A percentile compares a stretch with the other conserved stretches of the same genome.
Evolutionary conservation across 352 stramenopile genomes (phyloP).

Genomic region (Pythium utonaiense): DNA sequence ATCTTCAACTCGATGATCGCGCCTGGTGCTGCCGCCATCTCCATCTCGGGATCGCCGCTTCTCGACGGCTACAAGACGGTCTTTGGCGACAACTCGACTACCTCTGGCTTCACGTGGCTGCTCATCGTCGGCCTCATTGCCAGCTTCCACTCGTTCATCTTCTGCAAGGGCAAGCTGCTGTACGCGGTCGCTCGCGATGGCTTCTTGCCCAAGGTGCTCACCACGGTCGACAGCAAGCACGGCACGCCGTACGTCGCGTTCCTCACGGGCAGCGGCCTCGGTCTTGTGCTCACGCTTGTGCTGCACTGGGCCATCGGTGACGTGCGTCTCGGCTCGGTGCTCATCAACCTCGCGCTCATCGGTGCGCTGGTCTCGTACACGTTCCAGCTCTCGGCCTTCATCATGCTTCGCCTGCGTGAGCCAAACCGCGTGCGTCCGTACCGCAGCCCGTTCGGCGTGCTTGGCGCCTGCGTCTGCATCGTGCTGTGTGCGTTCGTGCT

Average conservation of each 20-base stretch:
- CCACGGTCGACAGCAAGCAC: constrained; percentile 35
- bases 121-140: constrained; percentile 54
- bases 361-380: constrained; percentile 58
- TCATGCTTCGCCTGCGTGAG: constrained; percentile 48
- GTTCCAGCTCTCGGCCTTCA: constrained; percentile 66
- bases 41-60: constrained; percentile 36
- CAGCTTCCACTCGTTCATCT: constrained; percentile 69
- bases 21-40: constrained; percentile 39
- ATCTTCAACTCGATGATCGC: constrained; percentile 58
- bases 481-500: constrained; percentile 42
- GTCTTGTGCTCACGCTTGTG: constrained; percentile 37
- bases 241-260: constrained; percentile 42
- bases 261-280: constrained; percentile 37
- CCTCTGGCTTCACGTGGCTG: constrained; percentile 61
- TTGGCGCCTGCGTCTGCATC: constrained; percentile 47
- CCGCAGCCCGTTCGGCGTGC: constrained; percentile 48
- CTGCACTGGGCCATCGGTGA: constrained; percentile 64
- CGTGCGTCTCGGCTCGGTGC: constrained; percentile 47
- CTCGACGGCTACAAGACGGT: constrained; percentile 67
- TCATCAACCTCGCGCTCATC: constrained; percentile 66
- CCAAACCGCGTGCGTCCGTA: constrained; percentile 50
- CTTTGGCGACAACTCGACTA: constrained; percentile 61
- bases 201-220: constrained; percentile 48
- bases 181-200: constrained; percentile 62
- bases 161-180: constrained; percentile 58